Evolutionary conservation across 495 filamentous ascomycete species (phyloP).

Genomic region (Penicillium diatomitis): DNA sequence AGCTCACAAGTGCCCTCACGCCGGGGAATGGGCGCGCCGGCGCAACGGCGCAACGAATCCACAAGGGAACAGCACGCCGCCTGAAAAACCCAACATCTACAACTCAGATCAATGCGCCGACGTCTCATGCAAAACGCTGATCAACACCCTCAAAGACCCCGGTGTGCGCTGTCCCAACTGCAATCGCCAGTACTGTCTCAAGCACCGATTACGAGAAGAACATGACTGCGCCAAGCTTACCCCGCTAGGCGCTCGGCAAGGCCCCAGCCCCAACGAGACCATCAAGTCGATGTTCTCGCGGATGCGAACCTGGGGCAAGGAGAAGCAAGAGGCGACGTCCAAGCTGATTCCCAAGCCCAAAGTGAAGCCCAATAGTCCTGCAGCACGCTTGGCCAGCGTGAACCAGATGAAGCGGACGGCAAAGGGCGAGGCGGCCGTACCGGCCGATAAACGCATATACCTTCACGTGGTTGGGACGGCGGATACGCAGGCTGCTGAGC

Average conservation of each 20-base stretch:
- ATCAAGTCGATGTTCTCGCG: slow-evolving; percentile 52
- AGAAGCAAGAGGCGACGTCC: slow-evolving; percentile 42
- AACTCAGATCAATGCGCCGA: slow-evolving; percentile 66
- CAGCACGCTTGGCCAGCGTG: slow-evolving; percentile 51
- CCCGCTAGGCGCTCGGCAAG: slow-evolving; percentile 53
- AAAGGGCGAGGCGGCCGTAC: slow-evolving; percentile 77
- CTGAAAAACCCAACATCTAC: slow-evolving; percentile 45
- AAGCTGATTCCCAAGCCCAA: slow-evolving; percentile 37
- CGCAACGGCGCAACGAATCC: slow-evolving; percentile 30
- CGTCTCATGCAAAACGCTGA: slow-evolving; percentile 68
- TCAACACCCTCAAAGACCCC: slow-evolving; percentile 70
- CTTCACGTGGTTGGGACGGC: slow-evolving; percentile 68
- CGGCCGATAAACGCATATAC: slow-evolving; percentile 73
- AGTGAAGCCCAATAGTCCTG: slow-evolving; percentile 48
- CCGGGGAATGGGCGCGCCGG: slow-evolving; percentile 77
- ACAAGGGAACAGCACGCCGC: slow-evolving; percentile 13
- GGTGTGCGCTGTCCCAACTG: slow-evolving; percentile 76
- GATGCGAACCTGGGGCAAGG: slow-evolving; percentile 58
- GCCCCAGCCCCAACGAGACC: slow-evolving; percentile 31
- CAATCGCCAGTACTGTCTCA: slow-evolving; percentile 81
- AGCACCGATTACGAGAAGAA: slow-evolving; percentile 78
- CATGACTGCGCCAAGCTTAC: slow-evolving; percentile 71
- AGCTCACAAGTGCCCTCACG: slow-evolving; percentile 69
- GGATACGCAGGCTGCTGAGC: slow-evolving; percentile 68
- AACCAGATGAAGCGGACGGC: slow-evolving; percentile 74